phyloP scores from a whole-genome alignment of 73 alveolate genomes.

The Breviolum minutum region DNA sequence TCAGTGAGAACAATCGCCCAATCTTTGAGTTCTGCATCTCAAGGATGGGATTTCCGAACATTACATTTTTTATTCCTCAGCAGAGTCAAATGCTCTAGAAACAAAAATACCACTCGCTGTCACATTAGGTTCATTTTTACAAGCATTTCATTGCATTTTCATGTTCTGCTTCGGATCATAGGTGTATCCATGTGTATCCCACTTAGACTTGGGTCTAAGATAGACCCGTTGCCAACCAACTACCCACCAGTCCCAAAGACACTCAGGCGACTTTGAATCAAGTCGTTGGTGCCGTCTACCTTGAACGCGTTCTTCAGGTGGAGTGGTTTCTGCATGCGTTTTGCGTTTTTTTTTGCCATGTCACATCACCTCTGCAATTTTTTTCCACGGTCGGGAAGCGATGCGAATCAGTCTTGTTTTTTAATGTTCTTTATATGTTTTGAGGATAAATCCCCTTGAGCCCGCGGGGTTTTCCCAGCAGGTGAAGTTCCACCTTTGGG shows the following conservation, averaged over 20 bases:
- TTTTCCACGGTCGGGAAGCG: too few relatives aligned
- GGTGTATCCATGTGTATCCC: background rate
- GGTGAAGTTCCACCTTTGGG: too few relatives aligned
- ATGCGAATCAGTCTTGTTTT: background rate
- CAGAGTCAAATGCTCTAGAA: background rate
- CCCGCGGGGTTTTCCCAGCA: too few relatives aligned
- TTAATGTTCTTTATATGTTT: background rate
- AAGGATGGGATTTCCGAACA: too few relatives aligned
- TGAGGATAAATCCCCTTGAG: too few relatives aligned
- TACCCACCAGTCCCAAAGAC: background rate
- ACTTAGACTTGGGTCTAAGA: background rate
- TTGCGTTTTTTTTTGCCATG: too few relatives aligned
- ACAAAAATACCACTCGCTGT: background rate
- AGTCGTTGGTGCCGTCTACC: slow-evolving; percentile 74
- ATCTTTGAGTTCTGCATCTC: too few relatives aligned
- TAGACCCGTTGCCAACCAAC: background rate
- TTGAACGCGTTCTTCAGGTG: slow-evolving; percentile 80
- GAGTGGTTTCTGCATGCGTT: background rate
- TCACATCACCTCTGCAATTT: too few relatives aligned
- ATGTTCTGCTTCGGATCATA: background rate
- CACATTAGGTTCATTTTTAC: too few relatives aligned
- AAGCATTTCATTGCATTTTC: too few relatives aligned
- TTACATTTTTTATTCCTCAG: background rate
- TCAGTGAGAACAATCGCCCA: too few relatives aligned
- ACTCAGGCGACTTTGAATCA: slow-evolving; percentile 69